phyloP scores from a whole-genome alignment of 805 yeast species.

The Zygotorulaspora florentina region DNA sequence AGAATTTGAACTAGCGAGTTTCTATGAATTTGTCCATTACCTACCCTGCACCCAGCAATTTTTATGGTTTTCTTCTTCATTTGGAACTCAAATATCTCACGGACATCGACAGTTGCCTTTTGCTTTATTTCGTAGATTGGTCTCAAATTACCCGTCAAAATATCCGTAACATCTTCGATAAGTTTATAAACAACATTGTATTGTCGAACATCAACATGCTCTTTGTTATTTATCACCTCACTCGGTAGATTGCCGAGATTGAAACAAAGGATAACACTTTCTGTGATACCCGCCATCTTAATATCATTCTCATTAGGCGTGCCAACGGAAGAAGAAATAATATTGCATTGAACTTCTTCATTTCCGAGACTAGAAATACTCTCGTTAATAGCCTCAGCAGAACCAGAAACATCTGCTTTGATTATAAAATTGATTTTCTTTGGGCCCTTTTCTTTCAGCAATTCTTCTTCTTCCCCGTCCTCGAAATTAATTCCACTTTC shows the following conservation, averaged over 20 bases:
- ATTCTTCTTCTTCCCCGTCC: slow-evolving; percentile 33
- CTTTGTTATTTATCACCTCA: slow-evolving; percentile 52
- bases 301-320: slow-evolving; percentile 63
- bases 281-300: slow-evolving; percentile 62
- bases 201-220: slow-evolving; percentile 54
- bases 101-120: slow-evolving; percentile 62
- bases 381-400: slow-evolving; percentile 88
- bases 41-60: slow-evolving; percentile 86
- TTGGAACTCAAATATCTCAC: slow-evolving; percentile 65
- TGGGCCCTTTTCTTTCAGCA: slow-evolving; percentile 29
- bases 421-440: slow-evolving; percentile 57
- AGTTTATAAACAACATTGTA: slow-evolving; percentile 83
- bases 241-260: slow-evolving; percentile 61
- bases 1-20: slow-evolving; percentile 54
- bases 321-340: slow-evolving; percentile 76
- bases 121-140: slow-evolving; percentile 66
- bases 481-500: slow-evolving; percentile 52
- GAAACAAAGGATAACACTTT: slow-evolving; percentile 74
- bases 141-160: slow-evolving; percentile 53
- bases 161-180: slow-evolving; percentile 74
- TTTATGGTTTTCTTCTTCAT: slow-evolving; percentile 53
- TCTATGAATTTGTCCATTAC: slow-evolving; percentile 61
- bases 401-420: slow-evolving; percentile 91
- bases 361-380: slow-evolving; percentile 81
- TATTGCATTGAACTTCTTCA: slow-evolving; percentile 69